Evolutionary conservation across 768 basidiomycete species (phyloP).

Genomic region (Rhodosporidiobolus sp.): DNA sequence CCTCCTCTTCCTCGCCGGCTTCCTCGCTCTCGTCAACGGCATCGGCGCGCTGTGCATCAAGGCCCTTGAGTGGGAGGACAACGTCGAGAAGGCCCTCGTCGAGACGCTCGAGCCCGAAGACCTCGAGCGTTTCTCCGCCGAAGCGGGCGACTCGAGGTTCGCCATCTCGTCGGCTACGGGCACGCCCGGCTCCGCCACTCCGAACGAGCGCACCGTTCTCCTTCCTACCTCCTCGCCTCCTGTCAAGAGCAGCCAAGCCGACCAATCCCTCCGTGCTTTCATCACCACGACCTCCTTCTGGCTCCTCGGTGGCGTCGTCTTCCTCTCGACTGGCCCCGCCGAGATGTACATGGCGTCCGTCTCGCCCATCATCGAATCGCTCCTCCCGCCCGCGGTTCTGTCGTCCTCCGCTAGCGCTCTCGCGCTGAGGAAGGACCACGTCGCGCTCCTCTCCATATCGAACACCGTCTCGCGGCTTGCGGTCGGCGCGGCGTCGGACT

Average conservation of each 20-base stretch:
- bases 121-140: not conserved
- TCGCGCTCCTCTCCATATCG: conserved; percentile 34
- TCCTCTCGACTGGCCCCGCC: conserved; percentile 28
- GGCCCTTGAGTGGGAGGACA: conserved; percentile 30
- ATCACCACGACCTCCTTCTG: conserved; percentile 30
- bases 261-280: conserved; percentile 10
- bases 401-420: conserved; percentile 8
- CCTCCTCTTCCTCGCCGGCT: conserved; percentile 38
- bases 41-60: conserved; percentile 26
- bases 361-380: conserved; percentile 20
- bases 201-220: conserved; percentile 27
- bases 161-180: not conserved
- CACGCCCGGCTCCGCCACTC: not conserved
- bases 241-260: rapidly evolving
- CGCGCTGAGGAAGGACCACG: conserved; percentile 24
- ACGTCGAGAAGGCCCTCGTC: conserved; percentile 9
- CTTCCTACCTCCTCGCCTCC: not conserved
- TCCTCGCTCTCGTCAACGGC: conserved; percentile 33
- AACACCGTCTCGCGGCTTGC: conserved; percentile 39
- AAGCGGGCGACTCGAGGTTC: not conserved
- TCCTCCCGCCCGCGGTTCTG: not conserved
- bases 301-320: conserved; percentile 36
- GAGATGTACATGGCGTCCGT: conserved; percentile 36
- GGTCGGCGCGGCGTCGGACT: conserved; percentile 39
- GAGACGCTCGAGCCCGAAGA: conserved; percentile 2